Base-by-base conservation (phyloP, 176 grass and related monocot genomes). In the Echinochloa phyllopogon region DNA sequence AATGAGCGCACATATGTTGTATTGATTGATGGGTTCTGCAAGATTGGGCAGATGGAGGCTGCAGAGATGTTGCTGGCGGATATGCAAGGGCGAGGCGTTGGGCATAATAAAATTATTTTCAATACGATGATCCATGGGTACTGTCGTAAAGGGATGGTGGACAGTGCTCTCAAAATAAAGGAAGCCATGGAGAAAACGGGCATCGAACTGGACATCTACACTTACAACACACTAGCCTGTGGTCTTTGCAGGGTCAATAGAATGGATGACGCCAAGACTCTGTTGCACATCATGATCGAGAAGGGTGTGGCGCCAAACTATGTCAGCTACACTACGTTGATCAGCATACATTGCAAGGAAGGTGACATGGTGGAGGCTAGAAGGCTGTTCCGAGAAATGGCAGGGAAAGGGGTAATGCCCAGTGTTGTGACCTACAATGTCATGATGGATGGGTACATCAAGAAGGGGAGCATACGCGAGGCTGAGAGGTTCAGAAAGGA, bases 111-210 rank as follows among this genome's bases (percentile, higher is more conserved):
- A 61, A 80, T 98, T 23, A 74, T 95, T 81, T 86, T 94, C 65
- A 98, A 98, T 64, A 92, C 83, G 15, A 82, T 98, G 91, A 87
- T 98, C 15, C 74, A 94, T 56, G 96, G 96, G 13, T 98, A 98
- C 41, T 89, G 89, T 61, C 87, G 62, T 71, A 65, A 67, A 62
- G 84, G 81, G 55, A 85, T 92, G 89, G 42, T 92, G 58, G 96
- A 90, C 66, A 89, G 70, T 77, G 91, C 96, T 38, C 86, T 94
- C 53, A 72, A 81, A 39, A 62, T 95, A 69, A 93, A 91, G 81
- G 75, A 18, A 12, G 39, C 88, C 82, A 94, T 96, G 96, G 93
- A 94, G 87, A 95, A 79, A 77, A 87, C 69, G 13, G 93, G 88
- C 33, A 81, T 94, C 2, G 33, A 91, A 69, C 81, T 89, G 24